phyloP scores from a whole-genome alignment of 2,329 filamentous ascomycete species.

The Hypoxylon sp. region DNA sequence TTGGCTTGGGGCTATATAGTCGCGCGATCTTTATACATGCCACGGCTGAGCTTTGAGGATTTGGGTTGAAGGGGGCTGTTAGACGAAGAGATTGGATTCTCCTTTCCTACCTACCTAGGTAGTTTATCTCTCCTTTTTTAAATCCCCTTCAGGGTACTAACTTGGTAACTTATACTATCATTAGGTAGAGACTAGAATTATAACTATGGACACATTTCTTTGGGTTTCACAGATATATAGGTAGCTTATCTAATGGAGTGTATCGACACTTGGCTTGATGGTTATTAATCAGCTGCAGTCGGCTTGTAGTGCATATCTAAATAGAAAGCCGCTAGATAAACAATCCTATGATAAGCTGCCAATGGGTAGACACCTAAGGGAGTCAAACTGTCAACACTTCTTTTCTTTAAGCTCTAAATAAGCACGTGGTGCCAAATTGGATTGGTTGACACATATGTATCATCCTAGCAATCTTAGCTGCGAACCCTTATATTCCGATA shows the following conservation, averaged over 20 bases:
- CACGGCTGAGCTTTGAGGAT: not conserved
- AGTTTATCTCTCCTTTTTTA: not conserved
- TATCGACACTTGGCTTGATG: not conserved
- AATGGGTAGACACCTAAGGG: too few relatives aligned
- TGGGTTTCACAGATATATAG: not conserved
- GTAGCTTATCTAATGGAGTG: not conserved
- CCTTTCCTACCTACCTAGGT: not conserved
- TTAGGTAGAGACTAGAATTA: not conserved
- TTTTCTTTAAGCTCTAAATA: not conserved
- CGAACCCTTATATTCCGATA: not conserved
- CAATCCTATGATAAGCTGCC: too few relatives aligned
- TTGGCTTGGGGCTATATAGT: not conserved
- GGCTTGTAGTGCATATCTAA: not conserved
- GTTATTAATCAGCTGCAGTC: not conserved
- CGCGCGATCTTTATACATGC: not conserved
- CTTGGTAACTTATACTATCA: not conserved
- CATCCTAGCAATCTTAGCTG: not conserved
- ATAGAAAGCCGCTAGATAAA: not conserved
- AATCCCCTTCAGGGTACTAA: not conserved
- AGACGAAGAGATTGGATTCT: not conserved
- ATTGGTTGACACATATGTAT: not conserved
- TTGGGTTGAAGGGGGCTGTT: not conserved
- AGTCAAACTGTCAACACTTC: too few relatives aligned
- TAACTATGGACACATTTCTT: not conserved
- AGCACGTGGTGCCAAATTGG: not conserved